A percentile compares a stretch with the other conserved stretches of the same genome.
Evolutionary conservation across 768 basidiomycete species (phyloP).

Genomic region (Russula lepida): DNA sequence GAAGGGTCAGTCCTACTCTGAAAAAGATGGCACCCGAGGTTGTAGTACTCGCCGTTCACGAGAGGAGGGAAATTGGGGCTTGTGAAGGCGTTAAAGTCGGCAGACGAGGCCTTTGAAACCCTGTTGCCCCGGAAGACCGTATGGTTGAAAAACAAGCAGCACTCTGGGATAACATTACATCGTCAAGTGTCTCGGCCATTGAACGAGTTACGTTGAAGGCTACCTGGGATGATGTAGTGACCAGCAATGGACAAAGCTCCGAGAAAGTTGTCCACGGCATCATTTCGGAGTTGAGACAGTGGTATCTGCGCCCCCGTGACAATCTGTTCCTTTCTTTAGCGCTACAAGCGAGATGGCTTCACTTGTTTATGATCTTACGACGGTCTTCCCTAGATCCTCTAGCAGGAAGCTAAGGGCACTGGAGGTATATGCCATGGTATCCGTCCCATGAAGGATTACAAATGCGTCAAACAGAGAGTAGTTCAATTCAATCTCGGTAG

Average conservation of each 20-base stretch:
- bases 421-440: slow-evolving; percentile 86
- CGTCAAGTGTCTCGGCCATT: background rate
- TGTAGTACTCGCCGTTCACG: slow-evolving; percentile 52
- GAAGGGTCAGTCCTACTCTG: background rate
- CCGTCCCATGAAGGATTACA: slow-evolving; percentile 83
- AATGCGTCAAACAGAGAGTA: slow-evolving; percentile 84
- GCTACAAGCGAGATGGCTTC: background rate
- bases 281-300: slow-evolving; percentile 83
- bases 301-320: slow-evolving; percentile 93
- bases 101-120: slow-evolving; percentile 74
- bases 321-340: slow-evolving; percentile 41
- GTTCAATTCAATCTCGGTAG: slow-evolving; percentile 88
- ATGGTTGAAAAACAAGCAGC: slow-evolving; percentile 85
- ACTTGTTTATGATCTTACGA: slow-evolving; percentile 38
- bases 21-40: background rate
- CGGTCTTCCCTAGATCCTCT: slow-evolving; percentile 88
- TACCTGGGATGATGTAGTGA: slow-evolving; percentile 86
- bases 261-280: slow-evolving; percentile 88
- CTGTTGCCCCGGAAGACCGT: slow-evolving; percentile 80
- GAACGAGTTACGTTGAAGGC: background rate
- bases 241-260: slow-evolving; percentile 86
- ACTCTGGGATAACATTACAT: slow-evolving; percentile 41
- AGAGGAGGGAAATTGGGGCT: slow-evolving; percentile 80
- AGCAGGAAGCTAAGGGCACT: slow-evolving; percentile 86
- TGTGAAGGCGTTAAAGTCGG: slow-evolving; percentile 73